A percentile compares a stretch with the other conserved stretches of the same genome.
These are phyloP conservation scores for Arthrocladium fulminans DNA, from an alignment of 2,329 filamentous ascomycete genomes.

Conservation along the genomic window DNA sequence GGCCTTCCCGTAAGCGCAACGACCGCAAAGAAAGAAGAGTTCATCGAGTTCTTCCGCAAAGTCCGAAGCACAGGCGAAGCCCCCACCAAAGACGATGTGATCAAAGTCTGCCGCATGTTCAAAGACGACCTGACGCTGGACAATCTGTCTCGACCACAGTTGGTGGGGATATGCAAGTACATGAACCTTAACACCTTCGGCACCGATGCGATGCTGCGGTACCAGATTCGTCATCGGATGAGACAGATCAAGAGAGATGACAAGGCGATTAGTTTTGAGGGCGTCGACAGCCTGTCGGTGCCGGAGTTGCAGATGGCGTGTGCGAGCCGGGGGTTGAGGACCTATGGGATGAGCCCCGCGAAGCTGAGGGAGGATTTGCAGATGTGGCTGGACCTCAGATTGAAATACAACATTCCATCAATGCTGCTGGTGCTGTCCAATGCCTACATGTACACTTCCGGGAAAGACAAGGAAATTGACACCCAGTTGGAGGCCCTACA, in stretches of 20 bases:
- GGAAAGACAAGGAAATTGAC: constrained; percentile 72
- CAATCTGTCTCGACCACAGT: constrained; percentile 88
- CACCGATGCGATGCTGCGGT: constrained; percentile 94
- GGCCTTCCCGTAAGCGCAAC: constrained; percentile 76
- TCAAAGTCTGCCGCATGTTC: constrained; percentile 98
- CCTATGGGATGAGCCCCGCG: constrained; percentile 81
- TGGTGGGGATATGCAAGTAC: constrained; percentile 96
- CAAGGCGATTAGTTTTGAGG: constrained; percentile 85
- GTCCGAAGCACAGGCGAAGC: constrained; percentile 82
- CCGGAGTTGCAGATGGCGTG: constrained; percentile 86
- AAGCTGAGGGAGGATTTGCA: constrained; percentile 81
- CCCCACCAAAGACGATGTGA: constrained; percentile 81
- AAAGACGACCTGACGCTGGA: constrained; percentile 95
- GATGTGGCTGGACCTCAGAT: constrained; percentile 86
- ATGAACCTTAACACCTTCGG: constrained; percentile 97
- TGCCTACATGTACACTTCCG: constrained; percentile 91
- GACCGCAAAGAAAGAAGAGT: constrained; percentile 85
- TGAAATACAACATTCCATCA: constrained; percentile 91
- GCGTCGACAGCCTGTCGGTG: constrained; percentile 87
- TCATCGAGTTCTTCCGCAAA: constrained; percentile 95
- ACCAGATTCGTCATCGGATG: constrained; percentile 96
- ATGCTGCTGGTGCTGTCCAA: constrained; percentile 93
- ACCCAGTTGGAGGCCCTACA: constrained; percentile 89
- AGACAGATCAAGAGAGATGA: constrained; percentile 98
- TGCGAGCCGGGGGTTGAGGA: constrained; percentile 83